Evolutionary conservation across 2,329 filamentous ascomycete genomes (phyloP), one percentile per base, ranked within the genome.

Genomic region (Paecilomyces variotii): DNA sequence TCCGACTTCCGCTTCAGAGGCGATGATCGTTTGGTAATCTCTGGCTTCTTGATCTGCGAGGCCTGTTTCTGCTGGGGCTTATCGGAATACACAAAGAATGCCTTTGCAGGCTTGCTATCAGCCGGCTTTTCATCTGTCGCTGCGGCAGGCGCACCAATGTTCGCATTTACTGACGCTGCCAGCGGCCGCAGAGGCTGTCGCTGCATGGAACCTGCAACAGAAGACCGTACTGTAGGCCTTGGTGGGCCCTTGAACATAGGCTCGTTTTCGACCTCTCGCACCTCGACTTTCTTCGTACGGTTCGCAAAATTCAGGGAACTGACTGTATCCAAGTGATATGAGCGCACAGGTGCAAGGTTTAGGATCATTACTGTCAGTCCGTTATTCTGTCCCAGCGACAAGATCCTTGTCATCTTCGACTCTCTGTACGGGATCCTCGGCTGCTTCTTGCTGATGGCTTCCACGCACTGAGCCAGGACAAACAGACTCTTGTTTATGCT

Each of bases 401-500:
- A 76, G 57, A 97, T 97, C 53, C 93, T 84, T 0, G 94, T 97
- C 93, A 97, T 97, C 79, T 97, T 97, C 57, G 89, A 94, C 72
- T 97, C 93, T 58, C 93, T 84, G 72, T 96, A 97, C 0, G 94
- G 93, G 68, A 97, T 93, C 34, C 93, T 85, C 66, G 75, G 73
- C 60, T 86, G 83, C 67, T 87, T 87, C 70, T 84, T 85, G 68
- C 88, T 89, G 70, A 97, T 97, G 58, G 93, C 93, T 71, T 97
- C 93, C 56, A 97, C 93, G 67, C 93, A 97, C 72, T 96, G 91
- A 51, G 91, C 93, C 54, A 97, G 78, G 19, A 97, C 92, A 68
- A 97, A 97, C 5, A 97, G 80, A 63, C 90, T 95, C 78, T 97
- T 97, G 82, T 97, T 97, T 79, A 97, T 97, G 68, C 90, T 93